phyloP scores from a whole-genome alignment of 1,284 basidiomycete genomes.

The Ustilago tritici region DNA sequence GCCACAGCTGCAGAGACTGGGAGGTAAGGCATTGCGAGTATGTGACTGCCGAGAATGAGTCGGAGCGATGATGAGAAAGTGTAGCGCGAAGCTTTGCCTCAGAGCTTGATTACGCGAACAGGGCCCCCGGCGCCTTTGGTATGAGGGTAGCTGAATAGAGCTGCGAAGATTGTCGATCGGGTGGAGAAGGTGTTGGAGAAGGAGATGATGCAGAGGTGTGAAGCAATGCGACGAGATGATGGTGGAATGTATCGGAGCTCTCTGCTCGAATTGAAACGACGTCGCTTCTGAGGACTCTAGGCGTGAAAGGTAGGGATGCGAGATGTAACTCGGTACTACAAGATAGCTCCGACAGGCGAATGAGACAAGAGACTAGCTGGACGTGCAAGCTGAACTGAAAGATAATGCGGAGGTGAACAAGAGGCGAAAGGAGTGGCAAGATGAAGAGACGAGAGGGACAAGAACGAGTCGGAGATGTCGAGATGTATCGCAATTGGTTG shows the following conservation, averaged over 20 bases:
- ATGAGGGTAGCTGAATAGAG: neutral
- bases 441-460: neutral
- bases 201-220: neutral
- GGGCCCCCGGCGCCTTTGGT: neutral
- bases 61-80: neutral
- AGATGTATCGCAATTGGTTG: neutral
- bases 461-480: neutral
- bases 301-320: neutral
- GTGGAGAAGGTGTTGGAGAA: no score
- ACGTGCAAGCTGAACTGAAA: neutral
- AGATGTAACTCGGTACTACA: neutral
- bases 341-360: neutral
- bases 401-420: neutral
- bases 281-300: no score
- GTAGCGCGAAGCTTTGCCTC: slow-evolving; percentile 7
- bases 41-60: neutral
- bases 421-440: neutral
- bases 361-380: slow-evolving; percentile 2
- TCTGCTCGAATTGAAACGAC: neutral
- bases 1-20: neutral
- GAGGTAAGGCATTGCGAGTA: slow-evolving; percentile 8
- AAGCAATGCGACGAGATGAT: neutral
- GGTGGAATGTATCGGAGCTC: neutral
- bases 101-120: slow-evolving; percentile 1
- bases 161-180: neutral